Percentiles rank a stretch among this genome's conserved stretches.
These are phyloP conservation scores for Teunomyces lycoperdinae DNA, from an alignment of 805 yeast species.

Conservation along the genomic window DNA sequence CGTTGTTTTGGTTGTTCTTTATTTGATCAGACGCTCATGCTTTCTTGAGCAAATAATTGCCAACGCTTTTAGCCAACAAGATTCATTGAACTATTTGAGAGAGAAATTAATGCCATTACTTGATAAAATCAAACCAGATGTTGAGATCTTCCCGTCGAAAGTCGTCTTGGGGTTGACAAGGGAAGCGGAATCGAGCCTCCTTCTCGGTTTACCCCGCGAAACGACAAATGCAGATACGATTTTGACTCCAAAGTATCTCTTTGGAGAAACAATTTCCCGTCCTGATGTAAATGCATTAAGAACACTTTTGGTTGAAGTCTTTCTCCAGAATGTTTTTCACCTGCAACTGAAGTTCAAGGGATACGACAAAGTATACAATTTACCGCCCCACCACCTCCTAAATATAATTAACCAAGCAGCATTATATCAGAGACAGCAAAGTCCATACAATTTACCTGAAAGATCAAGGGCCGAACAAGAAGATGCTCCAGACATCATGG, in stretches of 20 bases:
- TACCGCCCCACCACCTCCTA: constrained; percentile 22
- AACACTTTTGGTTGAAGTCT: constrained; percentile 7
- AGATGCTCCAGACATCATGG: not conserved
- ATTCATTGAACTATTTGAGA: constrained; percentile 18
- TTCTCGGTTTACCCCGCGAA: not conserved
- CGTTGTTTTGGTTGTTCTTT: constrained; percentile 16
- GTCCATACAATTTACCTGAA: constrained; percentile 29
- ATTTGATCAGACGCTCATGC: constrained; percentile 22
- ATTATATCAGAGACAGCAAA: constrained; percentile 20
- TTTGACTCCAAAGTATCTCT: not conserved
- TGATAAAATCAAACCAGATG: constrained; percentile 14
- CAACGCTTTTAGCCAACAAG: not conserved
- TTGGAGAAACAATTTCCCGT: not conserved
- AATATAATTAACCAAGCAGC: constrained; percentile 21
- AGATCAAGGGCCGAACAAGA: constrained; percentile 12
- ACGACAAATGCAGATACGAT: not conserved
- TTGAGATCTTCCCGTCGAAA: not conserved
- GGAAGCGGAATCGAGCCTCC: constrained; percentile 19
- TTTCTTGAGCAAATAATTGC: constrained; percentile 17
- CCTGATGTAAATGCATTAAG: constrained; percentile 3
- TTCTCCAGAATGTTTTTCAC: constrained; percentile 6
- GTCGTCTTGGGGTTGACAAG: constrained; percentile 17
- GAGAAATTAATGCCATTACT: constrained; percentile 26
- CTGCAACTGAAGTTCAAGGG: not conserved
- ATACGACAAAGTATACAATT: constrained; percentile 8